Base-by-base conservation (phyloP, 2,329 filamentous ascomycete genomes). In the Drechslera avenae region DNA sequence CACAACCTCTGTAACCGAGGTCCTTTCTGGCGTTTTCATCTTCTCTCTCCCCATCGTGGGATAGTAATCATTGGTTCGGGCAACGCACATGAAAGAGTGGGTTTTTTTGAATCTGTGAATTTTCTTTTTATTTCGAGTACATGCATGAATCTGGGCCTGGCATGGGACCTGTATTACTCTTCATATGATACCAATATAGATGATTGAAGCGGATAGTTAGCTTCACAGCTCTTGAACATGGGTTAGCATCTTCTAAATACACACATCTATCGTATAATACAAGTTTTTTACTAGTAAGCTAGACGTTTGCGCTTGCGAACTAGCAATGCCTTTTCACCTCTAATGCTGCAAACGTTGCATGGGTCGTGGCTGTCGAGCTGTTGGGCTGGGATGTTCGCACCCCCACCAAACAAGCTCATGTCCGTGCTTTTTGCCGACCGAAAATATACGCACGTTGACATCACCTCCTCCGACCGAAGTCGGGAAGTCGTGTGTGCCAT, bases 361-460 rank as follows among this genome's bases (percentile, higher is more conserved):
- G 36, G 21, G 9, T 23, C 6, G 21, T 4, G 9, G 19, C 4
- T 21, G 7, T 4, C 9, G 2, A 23, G 21, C 21, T n/a, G n/a
- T n/a, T n/a, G 21, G 21, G 21, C 21, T 23, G 21, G 21, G 21
- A 23, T 35, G 34, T 10, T 19, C 4, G 26, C 7, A 23, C 12
- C 37, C 31, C 41, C 42, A 26, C 36, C n/a, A 33, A 42, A 37
- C 33, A 37, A 45, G 42, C 26, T 23, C 39, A 28, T 21, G 50
- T 49, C 54, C 46, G 54, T 48, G 54, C 55, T 52, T 37, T 37
- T 21, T 7, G 13, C 43, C 33, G 43, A 21, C 43, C 34, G 43
- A 46, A 46, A 34, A 50, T 59, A 52, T 54, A 57, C 31, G 43
- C 26, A 28, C 26, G 26, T 54, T 63, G 60, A 59, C 60, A 63